phyloP scores from a whole-genome alignment of 2,329 filamentous ascomycete species.

The Curvularia sp. region DNA sequence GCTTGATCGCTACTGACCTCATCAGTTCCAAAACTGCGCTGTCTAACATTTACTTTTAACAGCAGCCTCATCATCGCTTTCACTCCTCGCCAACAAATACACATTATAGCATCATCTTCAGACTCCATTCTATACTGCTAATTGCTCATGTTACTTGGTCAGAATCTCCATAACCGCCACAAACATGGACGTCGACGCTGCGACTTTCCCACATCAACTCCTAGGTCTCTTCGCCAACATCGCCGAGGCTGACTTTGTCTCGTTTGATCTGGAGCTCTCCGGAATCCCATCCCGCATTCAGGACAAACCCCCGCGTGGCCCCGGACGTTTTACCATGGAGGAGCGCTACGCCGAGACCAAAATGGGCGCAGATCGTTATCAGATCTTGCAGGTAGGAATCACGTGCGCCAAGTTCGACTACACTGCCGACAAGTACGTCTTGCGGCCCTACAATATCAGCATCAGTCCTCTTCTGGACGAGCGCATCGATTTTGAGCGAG shows the following conservation, averaged over 20 bases:
- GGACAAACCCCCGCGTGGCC: constrained; percentile 39
- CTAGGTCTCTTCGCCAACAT: constrained; percentile 65
- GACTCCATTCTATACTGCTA: neutral
- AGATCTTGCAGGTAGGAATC: constrained; percentile 71
- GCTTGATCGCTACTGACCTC: constrained; percentile 28
- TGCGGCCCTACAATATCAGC: constrained; percentile 70
- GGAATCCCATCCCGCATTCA: constrained; percentile 61
- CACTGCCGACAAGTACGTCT: constrained; percentile 57
- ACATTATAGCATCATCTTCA: neutral
- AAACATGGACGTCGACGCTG: constrained; percentile 64
- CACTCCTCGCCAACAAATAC: neutral
- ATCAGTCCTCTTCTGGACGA: constrained; percentile 64
- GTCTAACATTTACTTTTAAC: constrained; percentile 9
- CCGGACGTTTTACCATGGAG: constrained; percentile 61
- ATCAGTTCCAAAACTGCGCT: constrained; percentile 19
- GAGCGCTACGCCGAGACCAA: constrained; percentile 68
- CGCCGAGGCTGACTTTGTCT: constrained; percentile 65
- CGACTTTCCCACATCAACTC: constrained; percentile 59
- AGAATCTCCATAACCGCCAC: neutral
- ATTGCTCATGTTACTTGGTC: constrained; percentile 7
- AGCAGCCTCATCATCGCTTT: neutral
- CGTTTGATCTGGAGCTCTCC: constrained; percentile 71
- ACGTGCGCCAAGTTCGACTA: constrained; percentile 68
- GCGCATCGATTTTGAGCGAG: constrained; percentile 65
- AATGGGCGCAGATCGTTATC: constrained; percentile 66